Percentiles rank a stretch among this genome's conserved stretches.
Conservation (phyloP, 2,329 filamentous ascomycete species). For the Epichloe sp. region DNA sequence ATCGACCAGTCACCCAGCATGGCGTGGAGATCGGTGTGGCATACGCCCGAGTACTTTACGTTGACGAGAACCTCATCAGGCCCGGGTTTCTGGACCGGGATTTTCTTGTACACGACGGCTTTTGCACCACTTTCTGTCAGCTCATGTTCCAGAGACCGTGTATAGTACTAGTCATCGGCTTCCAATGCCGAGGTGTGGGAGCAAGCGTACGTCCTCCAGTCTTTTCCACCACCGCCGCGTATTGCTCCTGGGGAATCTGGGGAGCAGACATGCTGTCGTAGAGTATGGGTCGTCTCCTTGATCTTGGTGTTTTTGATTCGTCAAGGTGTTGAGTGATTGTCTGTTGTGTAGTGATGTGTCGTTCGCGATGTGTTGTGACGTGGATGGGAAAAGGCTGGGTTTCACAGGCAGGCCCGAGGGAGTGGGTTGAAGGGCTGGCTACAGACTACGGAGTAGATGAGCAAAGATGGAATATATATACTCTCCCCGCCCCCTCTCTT, state of each 20-base stretch:
- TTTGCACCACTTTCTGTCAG: slow-evolving; percentile 5
- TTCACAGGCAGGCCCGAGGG: too few relatives aligned
- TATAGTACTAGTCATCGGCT: too few relatives aligned
- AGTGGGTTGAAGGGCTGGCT: too few relatives aligned
- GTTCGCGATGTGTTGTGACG: too few relatives aligned
- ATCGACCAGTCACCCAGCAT: slow-evolving; percentile 87
- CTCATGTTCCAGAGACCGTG: neutral
- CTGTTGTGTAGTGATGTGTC: too few relatives aligned
- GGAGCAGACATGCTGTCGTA: slow-evolving; percentile 15
- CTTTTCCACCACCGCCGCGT: slow-evolving; percentile 83
- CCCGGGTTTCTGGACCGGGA: slow-evolving; percentile 67
- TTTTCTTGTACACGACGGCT: slow-evolving; percentile 63
- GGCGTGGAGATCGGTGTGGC: slow-evolving; percentile 72
- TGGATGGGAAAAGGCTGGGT: neutral
- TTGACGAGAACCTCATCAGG: slow-evolving; percentile 88
- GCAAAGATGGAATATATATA: too few relatives aligned
- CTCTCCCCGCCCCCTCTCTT: too few relatives aligned
- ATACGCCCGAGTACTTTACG: slow-evolving; percentile 81
- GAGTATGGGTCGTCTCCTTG: too few relatives aligned
- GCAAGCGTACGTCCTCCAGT: slow-evolving; percentile 50
- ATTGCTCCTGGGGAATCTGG: slow-evolving; percentile 68
- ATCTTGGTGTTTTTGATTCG: too few relatives aligned
- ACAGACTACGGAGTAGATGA: too few relatives aligned
- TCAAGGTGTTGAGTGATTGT: too few relatives aligned
- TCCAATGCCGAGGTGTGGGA: neutral